Conservation (phyloP, 202 grass and related monocot species). For the Schoenoplectus triqueter region DNA sequence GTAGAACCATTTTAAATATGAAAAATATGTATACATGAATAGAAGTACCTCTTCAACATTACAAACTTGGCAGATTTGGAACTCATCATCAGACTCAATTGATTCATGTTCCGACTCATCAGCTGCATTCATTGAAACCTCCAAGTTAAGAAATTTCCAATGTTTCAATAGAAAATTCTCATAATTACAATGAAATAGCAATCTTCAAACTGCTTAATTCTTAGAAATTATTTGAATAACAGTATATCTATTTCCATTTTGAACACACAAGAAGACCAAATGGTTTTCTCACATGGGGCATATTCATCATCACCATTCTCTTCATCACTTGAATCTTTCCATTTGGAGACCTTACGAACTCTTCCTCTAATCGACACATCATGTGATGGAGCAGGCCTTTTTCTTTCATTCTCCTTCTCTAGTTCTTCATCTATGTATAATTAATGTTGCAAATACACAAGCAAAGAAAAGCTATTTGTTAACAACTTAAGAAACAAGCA, state of each 20-base stretch:
- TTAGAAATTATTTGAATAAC: constrained; percentile 26
- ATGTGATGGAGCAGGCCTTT: constrained; percentile 70
- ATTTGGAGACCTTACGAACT: constrained; percentile 81
- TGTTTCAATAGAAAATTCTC: constrained; percentile 28
- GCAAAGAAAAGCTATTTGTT: constrained; percentile 32
- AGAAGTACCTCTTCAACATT: constrained; percentile 89
- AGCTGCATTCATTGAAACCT: constrained; percentile 58
- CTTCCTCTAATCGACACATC: constrained; percentile 90
- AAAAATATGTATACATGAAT: neutral
- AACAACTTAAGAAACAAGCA: neutral
- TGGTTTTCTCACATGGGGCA: constrained; percentile 77
- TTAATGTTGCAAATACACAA: constrained; percentile 43
- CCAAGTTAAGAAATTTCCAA: constrained; percentile 23
- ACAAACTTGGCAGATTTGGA: constrained; percentile 97
- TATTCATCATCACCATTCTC: constrained; percentile 73
- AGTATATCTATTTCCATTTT: constrained; percentile 15
- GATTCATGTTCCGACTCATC: constrained; percentile 80
- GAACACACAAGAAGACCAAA: neutral
- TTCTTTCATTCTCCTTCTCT: constrained; percentile 70
- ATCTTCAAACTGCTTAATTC: constrained; percentile 4
- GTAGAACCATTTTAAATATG: neutral
- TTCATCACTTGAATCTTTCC: constrained; percentile 72
- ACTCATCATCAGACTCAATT: constrained; percentile 93
- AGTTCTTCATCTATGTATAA: constrained; percentile 67
- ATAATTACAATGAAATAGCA: constrained; percentile 31